phyloP scores from a whole-genome alignment of 2,329 filamentous ascomycete species.

The Thelonectria rubi region DNA sequence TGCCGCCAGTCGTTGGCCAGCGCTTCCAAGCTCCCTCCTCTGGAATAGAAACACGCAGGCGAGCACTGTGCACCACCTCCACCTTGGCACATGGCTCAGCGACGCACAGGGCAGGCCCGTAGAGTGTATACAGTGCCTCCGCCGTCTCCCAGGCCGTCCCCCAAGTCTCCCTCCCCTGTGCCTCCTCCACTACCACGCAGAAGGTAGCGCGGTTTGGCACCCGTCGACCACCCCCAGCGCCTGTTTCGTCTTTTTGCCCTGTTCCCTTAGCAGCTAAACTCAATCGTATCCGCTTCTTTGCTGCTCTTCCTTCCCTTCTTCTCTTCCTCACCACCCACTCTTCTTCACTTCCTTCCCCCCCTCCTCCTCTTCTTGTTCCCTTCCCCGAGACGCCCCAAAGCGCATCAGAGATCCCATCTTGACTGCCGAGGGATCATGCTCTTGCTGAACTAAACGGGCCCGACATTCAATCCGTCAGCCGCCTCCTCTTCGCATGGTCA shows the following conservation, averaged over 20 bases:
- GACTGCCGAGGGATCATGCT: constrained; percentile 38
- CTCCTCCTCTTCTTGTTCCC: constrained; percentile 8
- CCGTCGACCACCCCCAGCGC: constrained; percentile 35
- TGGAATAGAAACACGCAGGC: neutral
- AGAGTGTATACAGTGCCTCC: constrained; percentile 23
- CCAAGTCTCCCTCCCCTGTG: constrained; percentile 14
- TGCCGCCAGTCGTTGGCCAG: constrained; percentile 34
- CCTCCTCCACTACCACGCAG: constrained; percentile 24
- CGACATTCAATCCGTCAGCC: constrained; percentile 39
- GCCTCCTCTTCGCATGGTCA: constrained; percentile 36
- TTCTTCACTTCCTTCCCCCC: constrained; percentile 14
- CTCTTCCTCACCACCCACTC: constrained; percentile 27
- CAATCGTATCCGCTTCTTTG: constrained; percentile 40
- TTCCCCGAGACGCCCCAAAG: constrained; percentile 32
- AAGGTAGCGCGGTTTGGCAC: constrained; percentile 16
- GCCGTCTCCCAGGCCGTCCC: constrained; percentile 17
- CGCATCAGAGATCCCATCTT: constrained; percentile 27
- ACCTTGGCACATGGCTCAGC: constrained; percentile 11
- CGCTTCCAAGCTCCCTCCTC: constrained; percentile 12
- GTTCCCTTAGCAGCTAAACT: constrained; percentile 36
- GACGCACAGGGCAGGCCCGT: constrained; percentile 4
- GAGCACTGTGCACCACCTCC: neutral
- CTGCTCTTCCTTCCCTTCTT: constrained; percentile 37
- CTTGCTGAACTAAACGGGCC: constrained; percentile 36
- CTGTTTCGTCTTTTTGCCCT: constrained; percentile 26